Evolutionary conservation across 768 basidiomycete genomes (phyloP).

Genomic region (Obba rivulosa): DNA sequence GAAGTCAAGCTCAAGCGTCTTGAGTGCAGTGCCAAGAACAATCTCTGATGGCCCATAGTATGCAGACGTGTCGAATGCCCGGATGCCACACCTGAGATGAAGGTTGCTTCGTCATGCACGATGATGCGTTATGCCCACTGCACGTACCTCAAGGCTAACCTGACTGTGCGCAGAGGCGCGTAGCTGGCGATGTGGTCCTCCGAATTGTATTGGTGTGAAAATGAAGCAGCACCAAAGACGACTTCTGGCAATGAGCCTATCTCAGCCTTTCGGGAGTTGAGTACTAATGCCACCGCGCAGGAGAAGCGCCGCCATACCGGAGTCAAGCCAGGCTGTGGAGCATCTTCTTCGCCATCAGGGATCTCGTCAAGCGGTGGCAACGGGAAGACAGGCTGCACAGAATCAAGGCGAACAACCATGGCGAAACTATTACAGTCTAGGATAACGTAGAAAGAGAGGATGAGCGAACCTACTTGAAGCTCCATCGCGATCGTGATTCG

Average conservation of each 20-base stretch:
- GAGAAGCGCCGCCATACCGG: conserved; percentile 25
- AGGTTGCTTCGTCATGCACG: background rate
- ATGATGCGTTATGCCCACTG: background rate
- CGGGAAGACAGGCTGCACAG: conserved; percentile 33
- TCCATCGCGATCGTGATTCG: too few species aligned
- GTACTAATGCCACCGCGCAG: background rate
- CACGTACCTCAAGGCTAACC: conserved; percentile 69
- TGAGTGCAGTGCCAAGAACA: conserved; percentile 62
- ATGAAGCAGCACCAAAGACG: conserved; percentile 68
- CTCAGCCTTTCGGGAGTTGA: conserved; percentile 20
- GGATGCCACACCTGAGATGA: conserved; percentile 67
- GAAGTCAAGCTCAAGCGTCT: conserved; percentile 58
- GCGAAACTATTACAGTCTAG: background rate
- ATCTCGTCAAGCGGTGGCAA: conserved; percentile 36
- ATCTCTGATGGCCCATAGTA: conserved; percentile 81
- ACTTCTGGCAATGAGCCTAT: conserved; percentile 42
- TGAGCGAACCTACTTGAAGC: too few species aligned
- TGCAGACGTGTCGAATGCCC: conserved; percentile 76
- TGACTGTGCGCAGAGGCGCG: conserved; percentile 57
- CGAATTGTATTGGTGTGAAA: conserved; percentile 63
- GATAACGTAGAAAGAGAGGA: background rate
- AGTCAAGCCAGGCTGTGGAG: conserved; percentile 26
- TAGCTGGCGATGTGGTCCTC: conserved; percentile 52
- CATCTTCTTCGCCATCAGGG: conserved; percentile 37
- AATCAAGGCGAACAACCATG: conserved; percentile 39